phyloP scores from a whole-genome alignment of 768 basidiomycete species.

The Mycena metata region DNA sequence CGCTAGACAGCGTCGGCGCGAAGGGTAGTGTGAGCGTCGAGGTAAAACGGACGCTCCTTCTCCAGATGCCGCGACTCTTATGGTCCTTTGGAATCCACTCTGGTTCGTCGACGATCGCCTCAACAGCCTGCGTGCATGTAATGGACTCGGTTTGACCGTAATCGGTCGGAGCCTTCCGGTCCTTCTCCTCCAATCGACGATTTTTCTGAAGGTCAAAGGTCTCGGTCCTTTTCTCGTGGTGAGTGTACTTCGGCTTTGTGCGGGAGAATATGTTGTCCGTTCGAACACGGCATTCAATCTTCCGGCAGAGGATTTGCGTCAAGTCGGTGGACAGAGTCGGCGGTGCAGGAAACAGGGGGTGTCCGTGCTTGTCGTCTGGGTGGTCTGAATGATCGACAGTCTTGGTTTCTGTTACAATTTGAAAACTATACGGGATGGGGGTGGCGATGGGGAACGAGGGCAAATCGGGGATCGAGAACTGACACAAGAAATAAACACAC shows the following conservation, averaged over 20 bases:
- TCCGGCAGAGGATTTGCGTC: neutral
- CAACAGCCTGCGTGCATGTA: neutral
- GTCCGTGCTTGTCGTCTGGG: slow-evolving; percentile 28
- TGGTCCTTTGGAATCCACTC: slow-evolving; percentile 26
- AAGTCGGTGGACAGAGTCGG: slow-evolving; percentile 9
- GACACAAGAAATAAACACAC: too few relatives aligned
- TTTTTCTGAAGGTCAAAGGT: slow-evolving; percentile 6
- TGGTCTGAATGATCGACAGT: neutral
- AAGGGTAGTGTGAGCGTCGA: slow-evolving; percentile 29
- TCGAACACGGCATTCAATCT: neutral
- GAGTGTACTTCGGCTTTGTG: too few relatives aligned
- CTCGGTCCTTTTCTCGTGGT: neutral
- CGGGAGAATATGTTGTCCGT: too few relatives aligned
- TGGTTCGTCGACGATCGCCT: slow-evolving; percentile 1
- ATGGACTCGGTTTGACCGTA: neutral
- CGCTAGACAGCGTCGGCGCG: slow-evolving; percentile 27
- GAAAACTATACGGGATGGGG: slow-evolving; percentile 17
- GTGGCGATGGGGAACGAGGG: slow-evolving; percentile 21
- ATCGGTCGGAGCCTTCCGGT: neutral
- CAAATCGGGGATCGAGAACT: slow-evolving; percentile 20
- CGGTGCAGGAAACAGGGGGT: slow-evolving; percentile 24
- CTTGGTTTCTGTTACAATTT: slow-evolving; percentile 26
- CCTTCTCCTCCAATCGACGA: neutral
- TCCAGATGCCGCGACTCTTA: slow-evolving; percentile 30
- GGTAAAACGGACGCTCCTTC: slow-evolving; percentile 21